These are phyloP conservation scores for Pythium vanterpoolii DNA, from an alignment of 352 stramenopile species.

Conservation along the genomic window DNA sequence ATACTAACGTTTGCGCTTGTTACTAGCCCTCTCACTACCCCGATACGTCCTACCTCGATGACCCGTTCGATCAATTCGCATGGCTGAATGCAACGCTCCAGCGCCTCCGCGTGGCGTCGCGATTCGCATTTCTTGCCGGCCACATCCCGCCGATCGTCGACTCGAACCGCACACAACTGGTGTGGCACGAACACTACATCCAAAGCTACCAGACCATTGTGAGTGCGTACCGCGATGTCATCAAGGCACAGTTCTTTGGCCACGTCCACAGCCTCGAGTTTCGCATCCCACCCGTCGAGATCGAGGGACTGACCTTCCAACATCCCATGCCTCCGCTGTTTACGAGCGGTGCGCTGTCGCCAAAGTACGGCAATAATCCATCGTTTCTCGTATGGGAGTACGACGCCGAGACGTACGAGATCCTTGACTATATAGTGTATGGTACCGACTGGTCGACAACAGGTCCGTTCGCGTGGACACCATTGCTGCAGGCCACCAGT, in stretches of 20 bases:
- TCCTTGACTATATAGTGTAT: constrained; percentile 74
- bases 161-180: constrained; percentile 70
- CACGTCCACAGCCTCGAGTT: constrained; percentile 93
- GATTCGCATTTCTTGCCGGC: constrained; percentile 83
- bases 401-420: constrained; percentile 58
- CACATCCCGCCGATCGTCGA: constrained; percentile 91
- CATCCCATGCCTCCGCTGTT: constrained; percentile 54
- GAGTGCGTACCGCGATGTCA: constrained; percentile 42
- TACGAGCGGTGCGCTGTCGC: constrained; percentile 77
- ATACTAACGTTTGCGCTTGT: background rate
- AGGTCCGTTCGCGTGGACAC: constrained; percentile 40
- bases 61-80: constrained; percentile 88
- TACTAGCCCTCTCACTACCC: constrained; percentile 70
- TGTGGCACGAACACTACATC: constrained; percentile 88
- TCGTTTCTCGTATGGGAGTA: constrained; percentile 87
- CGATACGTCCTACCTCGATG: constrained; percentile 52
- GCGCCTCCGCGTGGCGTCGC: constrained; percentile 32
- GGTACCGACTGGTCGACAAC: constrained; percentile 57
- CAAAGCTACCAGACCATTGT: constrained; percentile 78
- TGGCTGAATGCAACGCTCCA: constrained; percentile 85
- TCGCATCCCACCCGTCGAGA: constrained; percentile 36
- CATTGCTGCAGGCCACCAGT: constrained; percentile 45
- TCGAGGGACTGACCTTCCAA: constrained; percentile 30
- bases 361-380: constrained; percentile 88
- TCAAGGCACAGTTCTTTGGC: constrained; percentile 89